Percentiles rank a stretch among this genome's conserved stretches.
Conservation (phyloP, 75 land plant genomes). For the Larix kaempferi region DNA sequence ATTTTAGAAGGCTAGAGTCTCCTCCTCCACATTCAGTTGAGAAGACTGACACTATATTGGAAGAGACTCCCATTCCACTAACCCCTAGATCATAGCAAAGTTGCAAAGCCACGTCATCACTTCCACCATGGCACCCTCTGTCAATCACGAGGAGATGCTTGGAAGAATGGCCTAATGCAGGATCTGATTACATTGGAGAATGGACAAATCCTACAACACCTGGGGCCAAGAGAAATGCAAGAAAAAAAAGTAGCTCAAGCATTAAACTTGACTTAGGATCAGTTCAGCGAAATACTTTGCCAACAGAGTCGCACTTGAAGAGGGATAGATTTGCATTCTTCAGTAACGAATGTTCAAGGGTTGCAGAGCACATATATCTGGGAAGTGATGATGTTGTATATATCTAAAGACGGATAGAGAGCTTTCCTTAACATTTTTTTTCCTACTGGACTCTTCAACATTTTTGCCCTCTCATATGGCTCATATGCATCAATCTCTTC, state of each 20-base stretch:
- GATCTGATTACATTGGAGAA: slow-evolving; percentile 13
- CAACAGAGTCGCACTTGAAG: slow-evolving; percentile 24
- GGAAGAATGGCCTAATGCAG: slow-evolving; percentile 24
- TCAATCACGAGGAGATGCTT: slow-evolving; percentile 16
- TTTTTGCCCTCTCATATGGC: too few species aligned
- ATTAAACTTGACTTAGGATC: slow-evolving; percentile 38
- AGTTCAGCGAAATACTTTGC: slow-evolving; percentile 25
- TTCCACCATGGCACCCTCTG: slow-evolving; percentile 27
- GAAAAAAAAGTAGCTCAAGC: slow-evolving; percentile 16
- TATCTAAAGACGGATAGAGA: too few species aligned
- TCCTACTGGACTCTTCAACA: too few species aligned
- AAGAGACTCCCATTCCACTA: slow-evolving; percentile 13
- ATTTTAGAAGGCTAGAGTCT: background rate
- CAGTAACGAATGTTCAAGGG: slow-evolving; percentile 40
- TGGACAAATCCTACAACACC: slow-evolving; percentile 22
- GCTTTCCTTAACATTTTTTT: too few species aligned
- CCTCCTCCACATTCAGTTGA: background rate
- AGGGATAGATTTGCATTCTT: slow-evolving; percentile 31
- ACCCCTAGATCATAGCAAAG: slow-evolving; percentile 18
- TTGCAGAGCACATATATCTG: slow-evolving; percentile 44
- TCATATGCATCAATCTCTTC: too few species aligned
- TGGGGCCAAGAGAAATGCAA: slow-evolving; percentile 9
- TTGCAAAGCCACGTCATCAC: slow-evolving; percentile 7
- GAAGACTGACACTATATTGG: background rate
- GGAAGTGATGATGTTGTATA: slow-evolving; percentile 54